Base-by-base conservation (phyloP, 441 rosid species). In the Isatis lusitanica region DNA sequence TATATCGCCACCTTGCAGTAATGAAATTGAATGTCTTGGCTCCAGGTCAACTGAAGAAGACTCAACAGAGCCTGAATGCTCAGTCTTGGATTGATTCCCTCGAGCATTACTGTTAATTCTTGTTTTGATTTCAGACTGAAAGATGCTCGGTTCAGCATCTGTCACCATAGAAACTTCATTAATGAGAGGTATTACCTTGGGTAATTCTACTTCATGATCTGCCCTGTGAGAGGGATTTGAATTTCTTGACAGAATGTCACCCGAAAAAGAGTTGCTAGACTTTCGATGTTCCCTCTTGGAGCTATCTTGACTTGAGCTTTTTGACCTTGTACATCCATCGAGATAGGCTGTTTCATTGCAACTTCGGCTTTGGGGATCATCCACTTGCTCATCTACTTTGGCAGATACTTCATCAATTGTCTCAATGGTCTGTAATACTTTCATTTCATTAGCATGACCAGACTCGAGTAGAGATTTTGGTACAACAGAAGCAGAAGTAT, bases 281-380 rank as follows among this genome's bases (percentile, higher is more conserved):
- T 70, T 74, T 71, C 68, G 44, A 42, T 74, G 62, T 76, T 82
- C 73, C 75, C 66, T 77, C 50, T 63, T 59, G 72, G 74, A 66
- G 64, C 63, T 74, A 38, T 46, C 74, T 48, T 60, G 68, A 35
- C 59, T 61, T 31, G 81, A 80, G 79, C 70, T 78, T 79, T 63
- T 72, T 68, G 84, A 76, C 60, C 83, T 83, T 71, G 76, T 70
- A 71, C 76, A 76, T 79, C 77, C 75, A 77, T 81, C 78, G 17
- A 74, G 62, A 75, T 65, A 67, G 39, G 74, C 64, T 63, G 33
- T 73, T 56, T 70, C 73, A 71, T 57, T 71, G 79, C 68, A 77
- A 68, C 65, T 82, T 64, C 67, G 73, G 66, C 77, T 75, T 73
- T 53, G 75, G 66, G 70, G 71, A 70, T 70, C 74, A 67, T 53